phyloP scores from a whole-genome alignment of 2,329 filamentous ascomycete genomes.

The Alternaria consortialis region DNA sequence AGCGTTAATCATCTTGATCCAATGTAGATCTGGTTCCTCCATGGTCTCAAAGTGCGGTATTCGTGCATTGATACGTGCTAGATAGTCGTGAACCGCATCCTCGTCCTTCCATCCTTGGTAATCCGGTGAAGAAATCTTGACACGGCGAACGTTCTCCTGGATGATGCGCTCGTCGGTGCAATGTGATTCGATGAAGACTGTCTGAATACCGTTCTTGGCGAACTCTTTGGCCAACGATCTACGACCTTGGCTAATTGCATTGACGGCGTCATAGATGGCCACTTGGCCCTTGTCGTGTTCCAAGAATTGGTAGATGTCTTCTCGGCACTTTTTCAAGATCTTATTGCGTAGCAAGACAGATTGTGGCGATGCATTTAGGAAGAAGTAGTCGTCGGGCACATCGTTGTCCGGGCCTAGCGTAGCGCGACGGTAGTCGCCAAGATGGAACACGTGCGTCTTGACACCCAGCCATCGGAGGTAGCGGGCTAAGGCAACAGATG shows the following conservation, averaged over 20 bases:
- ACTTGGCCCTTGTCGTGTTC: constrained; percentile 98
- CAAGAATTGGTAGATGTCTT: constrained; percentile 95
- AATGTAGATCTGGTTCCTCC: constrained; percentile 92
- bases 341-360: constrained; percentile 96
- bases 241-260: constrained; percentile 83
- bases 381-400: constrained; percentile 97
- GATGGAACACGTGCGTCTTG: constrained; percentile 96
- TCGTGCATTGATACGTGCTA: constrained; percentile 86
- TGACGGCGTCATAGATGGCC: constrained; percentile 98
- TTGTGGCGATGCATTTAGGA: constrained; percentile 88
- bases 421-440: constrained; percentile 94
- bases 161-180: constrained; percentile 94
- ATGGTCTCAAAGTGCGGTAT: constrained; percentile 98
- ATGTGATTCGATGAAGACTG: constrained; percentile 94
- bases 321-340: constrained; percentile 95
- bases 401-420: constrained; percentile 84
- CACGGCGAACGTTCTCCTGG: constrained; percentile 93
- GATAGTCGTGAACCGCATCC: constrained; percentile 90
- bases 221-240: constrained; percentile 92
- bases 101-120: constrained; percentile 92
- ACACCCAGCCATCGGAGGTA: constrained; percentile 98
- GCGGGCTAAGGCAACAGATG: constrained; percentile 91
- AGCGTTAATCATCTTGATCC: constrained; percentile 99
- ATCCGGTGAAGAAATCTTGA: constrained; percentile 98
- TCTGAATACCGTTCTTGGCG: constrained; percentile 95